Percentiles rank a stretch among this genome's conserved stretches.
These are phyloP conservation scores for Aureobasidium sp. DNA, from an alignment of 2,329 filamentous ascomycete genomes.

Conservation along the genomic window DNA sequence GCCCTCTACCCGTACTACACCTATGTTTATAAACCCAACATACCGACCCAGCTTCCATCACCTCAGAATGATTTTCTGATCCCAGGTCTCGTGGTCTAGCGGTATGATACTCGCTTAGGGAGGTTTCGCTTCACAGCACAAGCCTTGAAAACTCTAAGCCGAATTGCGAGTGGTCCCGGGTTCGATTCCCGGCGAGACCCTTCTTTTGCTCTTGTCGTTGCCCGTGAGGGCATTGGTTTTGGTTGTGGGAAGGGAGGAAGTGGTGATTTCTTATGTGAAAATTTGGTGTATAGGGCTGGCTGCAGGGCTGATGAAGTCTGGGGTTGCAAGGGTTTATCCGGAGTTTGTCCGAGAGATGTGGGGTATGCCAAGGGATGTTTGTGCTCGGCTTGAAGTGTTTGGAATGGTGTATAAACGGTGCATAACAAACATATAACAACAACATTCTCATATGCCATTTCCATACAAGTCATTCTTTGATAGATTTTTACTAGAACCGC, in stretches of 20 bases:
- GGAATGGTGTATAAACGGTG: no score
- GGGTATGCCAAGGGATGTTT: no score
- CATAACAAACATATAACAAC: no score
- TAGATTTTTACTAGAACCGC: no score
- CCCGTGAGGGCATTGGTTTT: not conserved
- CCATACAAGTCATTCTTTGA: no score
- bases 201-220: not conserved
- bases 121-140: not conserved
- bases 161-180: conserved; percentile 13
- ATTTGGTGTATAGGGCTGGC: no score
- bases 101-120: conserved; percentile 16
- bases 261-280: no score
- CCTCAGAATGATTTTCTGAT: not conserved
- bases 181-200: conserved; percentile 13
- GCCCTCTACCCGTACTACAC: not conserved
- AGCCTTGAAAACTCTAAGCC: conserved; percentile 4
- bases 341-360: no score
- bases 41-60: not conserved
- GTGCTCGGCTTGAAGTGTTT: no score
- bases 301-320: no score
- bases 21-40: not conserved
- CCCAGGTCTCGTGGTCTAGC: conserved; percentile 14
- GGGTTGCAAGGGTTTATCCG: no score
- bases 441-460: no score
- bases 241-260: not conserved